These are phyloP conservation scores for Fusarium albosuccineum DNA, from an alignment of 2,329 filamentous ascomycete species.

Conservation along the genomic window DNA sequence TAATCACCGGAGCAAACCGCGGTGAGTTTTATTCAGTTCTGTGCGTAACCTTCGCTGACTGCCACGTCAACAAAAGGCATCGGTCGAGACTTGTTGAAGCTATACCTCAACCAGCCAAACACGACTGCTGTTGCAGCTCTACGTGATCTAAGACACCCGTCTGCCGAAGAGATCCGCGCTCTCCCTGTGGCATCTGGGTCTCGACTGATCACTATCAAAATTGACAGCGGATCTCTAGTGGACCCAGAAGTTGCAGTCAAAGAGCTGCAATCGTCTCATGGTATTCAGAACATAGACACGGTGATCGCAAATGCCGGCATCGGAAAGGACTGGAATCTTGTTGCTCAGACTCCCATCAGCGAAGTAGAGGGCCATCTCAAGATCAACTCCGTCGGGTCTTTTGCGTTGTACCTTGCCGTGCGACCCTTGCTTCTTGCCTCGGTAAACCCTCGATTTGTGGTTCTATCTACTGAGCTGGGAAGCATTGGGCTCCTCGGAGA, in stretches of 20 bases:
- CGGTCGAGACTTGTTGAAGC: background rate
- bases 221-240: background rate
- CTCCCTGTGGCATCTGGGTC: background rate
- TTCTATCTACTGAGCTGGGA: background rate
- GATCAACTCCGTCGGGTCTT: background rate
- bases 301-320: background rate
- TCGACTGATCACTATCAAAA: background rate
- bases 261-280: background rate
- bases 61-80: background rate
- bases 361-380: background rate
- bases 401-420: background rate
- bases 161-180: background rate
- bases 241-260: background rate
- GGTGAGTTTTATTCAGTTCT: background rate
- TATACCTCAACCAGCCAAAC: background rate
- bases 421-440: background rate
- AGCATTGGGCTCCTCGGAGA: background rate
- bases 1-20: too few species aligned
- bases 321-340: background rate
- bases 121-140: background rate
- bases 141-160: background rate
- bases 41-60: background rate
- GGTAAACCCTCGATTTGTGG: background rate
- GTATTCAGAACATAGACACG: background rate
- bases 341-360: background rate